Conservation (phyloP, 2,329 filamentous ascomycete species). For the Colletotrichum sp. region DNA sequence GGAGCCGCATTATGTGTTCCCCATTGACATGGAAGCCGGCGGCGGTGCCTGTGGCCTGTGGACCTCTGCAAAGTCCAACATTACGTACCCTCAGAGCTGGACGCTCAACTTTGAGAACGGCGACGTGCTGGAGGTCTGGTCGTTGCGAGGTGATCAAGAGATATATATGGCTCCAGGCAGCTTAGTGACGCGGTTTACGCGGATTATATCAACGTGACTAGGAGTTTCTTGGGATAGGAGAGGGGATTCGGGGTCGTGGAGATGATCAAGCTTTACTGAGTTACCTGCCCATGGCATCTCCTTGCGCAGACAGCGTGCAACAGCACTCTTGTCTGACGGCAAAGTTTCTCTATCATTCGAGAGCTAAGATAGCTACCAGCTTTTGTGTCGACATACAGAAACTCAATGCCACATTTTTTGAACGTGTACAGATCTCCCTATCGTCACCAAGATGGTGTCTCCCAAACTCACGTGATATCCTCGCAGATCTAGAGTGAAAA, state of each 20-base stretch:
- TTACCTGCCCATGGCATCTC: neutral
- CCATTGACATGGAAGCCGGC: neutral
- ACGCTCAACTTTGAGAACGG: neutral
- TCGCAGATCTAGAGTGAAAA: neutral
- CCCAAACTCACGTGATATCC: neutral
- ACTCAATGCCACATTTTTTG: neutral
- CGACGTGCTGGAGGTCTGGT: neutral
- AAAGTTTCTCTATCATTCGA: neutral
- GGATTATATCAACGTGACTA: accelerated
- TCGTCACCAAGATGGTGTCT: neutral
- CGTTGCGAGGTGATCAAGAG: neutral
- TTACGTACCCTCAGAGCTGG: neutral
- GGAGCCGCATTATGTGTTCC: neutral
- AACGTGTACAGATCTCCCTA: neutral
- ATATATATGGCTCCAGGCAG: neutral
- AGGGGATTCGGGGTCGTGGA: neutral
- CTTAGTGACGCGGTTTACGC: neutral
- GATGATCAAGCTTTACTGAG: neutral
- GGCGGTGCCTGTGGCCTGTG: neutral
- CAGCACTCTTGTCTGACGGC: neutral
- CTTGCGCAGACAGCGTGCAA: accelerated
- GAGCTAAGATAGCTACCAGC: neutral
- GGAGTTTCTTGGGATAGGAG: neutral
- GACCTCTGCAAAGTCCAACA: neutral
- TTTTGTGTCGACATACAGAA: neutral